Conservation (phyloP, 2,329 filamentous ascomycete genomes). For the Grosmannia huntii region DNA sequence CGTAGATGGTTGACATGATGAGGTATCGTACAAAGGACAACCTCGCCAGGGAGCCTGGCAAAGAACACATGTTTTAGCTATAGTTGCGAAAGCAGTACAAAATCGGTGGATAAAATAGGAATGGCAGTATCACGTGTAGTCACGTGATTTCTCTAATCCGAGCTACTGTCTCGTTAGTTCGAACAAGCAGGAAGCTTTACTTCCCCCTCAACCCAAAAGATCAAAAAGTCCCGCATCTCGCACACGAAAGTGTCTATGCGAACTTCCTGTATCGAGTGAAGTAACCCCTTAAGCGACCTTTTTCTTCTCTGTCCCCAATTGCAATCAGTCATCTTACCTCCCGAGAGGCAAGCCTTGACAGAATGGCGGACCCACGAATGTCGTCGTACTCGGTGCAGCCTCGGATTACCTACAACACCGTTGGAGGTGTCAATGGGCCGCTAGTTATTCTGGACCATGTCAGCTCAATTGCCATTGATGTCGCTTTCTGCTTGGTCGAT, state of each 20-base stretch:
- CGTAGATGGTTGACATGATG: slow-evolving; percentile 78
- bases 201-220: slow-evolving; percentile 1
- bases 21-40: background rate
- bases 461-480: slow-evolving; percentile 19
- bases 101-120: background rate
- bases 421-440: slow-evolving; percentile 94
- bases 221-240: slow-evolving; percentile 7
- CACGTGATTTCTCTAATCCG: background rate
- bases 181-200: slow-evolving; percentile 4
- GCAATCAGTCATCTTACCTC: background rate
- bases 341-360: background rate
- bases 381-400: slow-evolving; percentile 47
- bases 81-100: background rate
- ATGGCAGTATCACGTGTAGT: background rate
- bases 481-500: background rate
- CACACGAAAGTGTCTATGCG: background rate
- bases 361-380: slow-evolving; percentile 44
- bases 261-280: background rate
- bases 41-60: background rate
- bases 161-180: background rate
- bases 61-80: background rate
- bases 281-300: background rate
- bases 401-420: slow-evolving; percentile 86
- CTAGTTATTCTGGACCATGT: slow-evolving; percentile 97
- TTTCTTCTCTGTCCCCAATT: background rate